These are phyloP conservation scores for Fagus crenata DNA, from an alignment of 306 rosid species.

Conservation along the genomic window DNA sequence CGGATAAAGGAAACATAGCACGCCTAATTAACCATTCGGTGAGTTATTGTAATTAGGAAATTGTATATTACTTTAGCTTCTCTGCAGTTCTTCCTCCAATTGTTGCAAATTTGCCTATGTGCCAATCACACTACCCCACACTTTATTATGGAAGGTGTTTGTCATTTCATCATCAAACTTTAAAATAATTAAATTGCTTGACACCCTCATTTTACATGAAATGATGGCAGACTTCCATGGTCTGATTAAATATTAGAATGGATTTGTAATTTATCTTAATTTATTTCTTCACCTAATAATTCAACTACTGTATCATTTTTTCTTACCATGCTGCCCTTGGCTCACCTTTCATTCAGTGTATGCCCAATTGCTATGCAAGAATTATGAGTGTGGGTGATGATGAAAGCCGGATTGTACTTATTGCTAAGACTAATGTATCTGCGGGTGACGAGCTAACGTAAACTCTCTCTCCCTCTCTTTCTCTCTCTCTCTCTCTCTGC, in stretches of 20 bases:
- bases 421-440: conserved; percentile 77
- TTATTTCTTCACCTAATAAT: background rate
- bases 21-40: conserved; percentile 97
- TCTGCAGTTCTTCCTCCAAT: background rate
- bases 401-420: conserved; percentile 93
- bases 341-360: conserved; percentile 56
- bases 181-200: background rate
- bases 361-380: conserved; percentile 99
- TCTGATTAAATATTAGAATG: background rate
- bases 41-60: conserved; percentile 35
- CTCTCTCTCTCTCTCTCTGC: background rate
- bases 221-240: background rate
- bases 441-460: conserved; percentile 95
- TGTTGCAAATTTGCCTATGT: background rate
- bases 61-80: conserved; percentile 5
- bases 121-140: conserved; percentile 1
- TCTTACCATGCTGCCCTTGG: conserved; percentile 21
- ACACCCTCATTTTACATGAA: background rate
- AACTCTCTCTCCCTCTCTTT: conserved; percentile 2
- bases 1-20: conserved; percentile 97
- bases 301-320: background rate
- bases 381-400: conserved; percentile 99
- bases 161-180: background rate
- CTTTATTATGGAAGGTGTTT: conserved; percentile 12
- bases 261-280: background rate